Base-by-base conservation (phyloP, 148 eudicot genomes). In the Nepenthes mirabilis region DNA sequence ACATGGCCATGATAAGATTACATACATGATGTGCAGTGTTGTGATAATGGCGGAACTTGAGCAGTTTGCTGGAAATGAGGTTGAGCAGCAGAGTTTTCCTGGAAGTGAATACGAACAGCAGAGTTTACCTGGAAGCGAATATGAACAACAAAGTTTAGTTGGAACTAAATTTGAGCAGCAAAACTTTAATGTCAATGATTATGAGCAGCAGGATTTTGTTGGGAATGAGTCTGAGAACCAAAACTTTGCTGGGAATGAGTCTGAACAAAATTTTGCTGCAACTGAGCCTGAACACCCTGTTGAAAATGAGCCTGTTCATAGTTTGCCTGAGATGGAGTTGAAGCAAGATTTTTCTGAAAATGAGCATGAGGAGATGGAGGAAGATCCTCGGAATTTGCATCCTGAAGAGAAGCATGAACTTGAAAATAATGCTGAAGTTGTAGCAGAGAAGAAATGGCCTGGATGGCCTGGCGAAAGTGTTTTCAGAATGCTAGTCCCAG, bases 391-490 rank as follows among this genome's bases (percentile, higher is more conserved):
- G 37, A 37, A 64, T 52, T 37, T 71, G 9, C 69, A 73, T 60
- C 59, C 55, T 60, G 84, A 80, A 50, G 70, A 74, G 47, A 59
- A 60, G 58, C 74, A 70, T 50, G 93, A n/a, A 45, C 65, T 49
- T 12, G 79, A 55, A 67, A 71, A 76, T 64, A 71, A 72, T 70
- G 53, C 64, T 5, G 59, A 34, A 50, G 75, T 2, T 9, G 72
- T 14, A 23, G 80, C 51, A 61, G 93, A 85, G 59, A 85, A 88
- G 64, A 91, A 74, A 65, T 91, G 98, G 98, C 98, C 98, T 69
- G 98, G 98, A 48, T 91, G 98, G 98, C 98, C 98, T 14, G 98
- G 98, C 52, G 94, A 91, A 74, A 85, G 80, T 69, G 96, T 91
- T 34, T 91, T 88, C 59, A 76, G 98, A 75, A 80, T 91, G 76